Percentiles rank a stretch among this genome's conserved stretches.
phyloP scores from a whole-genome alignment of 1,139 yeast species.

The Geotrichum restrictum region DNA sequence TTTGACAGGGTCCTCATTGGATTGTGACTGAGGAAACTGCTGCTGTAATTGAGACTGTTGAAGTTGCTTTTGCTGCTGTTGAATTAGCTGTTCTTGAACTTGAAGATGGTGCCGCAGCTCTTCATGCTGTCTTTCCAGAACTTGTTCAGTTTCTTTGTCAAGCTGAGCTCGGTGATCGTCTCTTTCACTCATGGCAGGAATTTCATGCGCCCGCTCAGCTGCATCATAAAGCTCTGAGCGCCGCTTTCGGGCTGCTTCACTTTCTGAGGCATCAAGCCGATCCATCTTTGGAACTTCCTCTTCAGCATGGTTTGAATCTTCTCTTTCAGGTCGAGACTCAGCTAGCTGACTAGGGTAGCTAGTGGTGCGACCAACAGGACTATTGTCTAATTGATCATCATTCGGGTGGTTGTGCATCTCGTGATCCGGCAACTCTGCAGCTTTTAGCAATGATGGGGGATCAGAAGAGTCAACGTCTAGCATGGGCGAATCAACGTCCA shows the following conservation, averaged over 20 bases:
- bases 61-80: conserved; percentile 15
- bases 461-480: background rate
- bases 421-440: background rate
- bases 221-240: conserved; percentile 15
- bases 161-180: conserved; percentile 3
- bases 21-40: background rate
- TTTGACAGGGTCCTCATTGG: background rate
- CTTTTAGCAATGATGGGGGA: background rate
- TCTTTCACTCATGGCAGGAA: conserved; percentile 3
- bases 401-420: background rate
- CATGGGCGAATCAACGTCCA: conserved; percentile 9
- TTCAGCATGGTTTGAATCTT: background rate
- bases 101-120: conserved; percentile 17
- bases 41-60: conserved; percentile 10
- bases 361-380: conserved; percentile 3
- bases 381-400: background rate
- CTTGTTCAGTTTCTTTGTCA: conserved; percentile 16
- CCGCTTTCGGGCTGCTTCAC: conserved; percentile 11
- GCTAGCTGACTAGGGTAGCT: background rate
- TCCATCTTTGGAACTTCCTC: conserved; percentile 10
- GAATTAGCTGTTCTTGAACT: conserved; percentile 13
- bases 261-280: conserved; percentile 5
- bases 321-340: background rate
- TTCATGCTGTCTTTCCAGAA: conserved; percentile 20
- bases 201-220: conserved; percentile 13